A percentile compares a stretch with the other conserved stretches of the same genome.
Conservation (phyloP, 1,139 yeast species). For the Candida neerlandica region DNA sequence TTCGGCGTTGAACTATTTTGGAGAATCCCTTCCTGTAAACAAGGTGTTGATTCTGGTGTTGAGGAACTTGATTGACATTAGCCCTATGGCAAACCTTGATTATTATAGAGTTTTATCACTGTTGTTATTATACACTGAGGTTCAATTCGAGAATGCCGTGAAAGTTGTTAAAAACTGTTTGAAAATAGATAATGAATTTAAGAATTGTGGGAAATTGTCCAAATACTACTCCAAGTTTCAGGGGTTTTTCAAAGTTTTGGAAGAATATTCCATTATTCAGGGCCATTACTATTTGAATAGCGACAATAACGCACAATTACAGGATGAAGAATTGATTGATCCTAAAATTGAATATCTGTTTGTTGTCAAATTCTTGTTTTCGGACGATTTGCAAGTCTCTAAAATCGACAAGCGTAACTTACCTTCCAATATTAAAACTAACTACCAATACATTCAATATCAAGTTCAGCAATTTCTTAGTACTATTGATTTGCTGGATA, state of each 20-base stretch:
- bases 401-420: slow-evolving; percentile 33
- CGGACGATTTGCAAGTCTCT: slow-evolving; percentile 31
- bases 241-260: slow-evolving; percentile 39
- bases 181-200: slow-evolving; percentile 67
- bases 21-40: slow-evolving; percentile 16
- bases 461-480: slow-evolving; percentile 24
- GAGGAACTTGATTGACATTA: slow-evolving; percentile 29
- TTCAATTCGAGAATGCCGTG: slow-evolving; percentile 53
- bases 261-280: slow-evolving; percentile 43
- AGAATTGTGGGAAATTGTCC: slow-evolving; percentile 53
- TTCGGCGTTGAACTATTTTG: slow-evolving; percentile 15
- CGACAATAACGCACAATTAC: slow-evolving; percentile 17
- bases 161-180: slow-evolving; percentile 60
- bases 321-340: slow-evolving; percentile 19
- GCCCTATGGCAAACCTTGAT: slow-evolving; percentile 35
- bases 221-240: slow-evolving; percentile 43
- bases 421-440: slow-evolving; percentile 27
- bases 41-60: slow-evolving; percentile 28
- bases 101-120: slow-evolving; percentile 37
- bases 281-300: slow-evolving; percentile 34
- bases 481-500: slow-evolving; percentile 17
- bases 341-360: slow-evolving; percentile 28
- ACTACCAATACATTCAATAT: slow-evolving; percentile 36
- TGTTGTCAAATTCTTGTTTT: slow-evolving; percentile 27
- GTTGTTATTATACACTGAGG: slow-evolving; percentile 51